Evolutionary conservation across 148 eudicot species (phyloP), one percentile per base, ranked within the genome.

Genomic region (Oxyria digyna): DNA sequence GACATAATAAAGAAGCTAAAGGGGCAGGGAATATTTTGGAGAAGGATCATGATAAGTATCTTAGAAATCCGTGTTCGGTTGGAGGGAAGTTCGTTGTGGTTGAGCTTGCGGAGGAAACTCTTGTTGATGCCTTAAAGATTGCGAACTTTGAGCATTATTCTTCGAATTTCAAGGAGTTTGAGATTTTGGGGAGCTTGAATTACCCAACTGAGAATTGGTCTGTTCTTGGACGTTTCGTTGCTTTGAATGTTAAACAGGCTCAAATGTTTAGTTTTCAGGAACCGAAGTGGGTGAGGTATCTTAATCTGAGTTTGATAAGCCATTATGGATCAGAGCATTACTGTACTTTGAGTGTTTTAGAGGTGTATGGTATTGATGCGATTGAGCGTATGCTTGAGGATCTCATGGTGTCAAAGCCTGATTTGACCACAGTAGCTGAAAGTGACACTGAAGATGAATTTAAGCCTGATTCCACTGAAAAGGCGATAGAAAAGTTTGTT

Each of bases 361-460:
- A 88, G 77, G 98, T 89, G 31, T 87, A 84, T 74, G 98, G 98
- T 26, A 77, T 87, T 57, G 98, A 93, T 83, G 96, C 95, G 49
- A 86, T 93, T 12, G 96, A 93, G 62, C 77, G 86, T 63, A 86
- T 93, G 96, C 96, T 93, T 74, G 96, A 87, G 77, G 98, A 89
- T 79, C 85, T 93, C 72, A 87, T 89, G 64, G 91, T 79, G 57
- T 21, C 57, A 50, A 50, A 20, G 57, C 57, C 57, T 50, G 20
- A 21, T 21, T 27, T 18, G 57, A 50, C 21, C 20, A 50, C 57
- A 50, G 57, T 50, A 24, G 13, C 62, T 52, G 29, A 52, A 3
- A 52, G 29, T 1, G 31, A 6, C 21, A 14, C 20, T 31, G 65
- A 59, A 14, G n/a, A 4, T 59, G 65, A 59, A 31, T 27, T 13